These are phyloP conservation scores for Phytopythium oedochilum DNA, from an alignment of 352 stramenopile genomes.

Conservation along the genomic window DNA sequence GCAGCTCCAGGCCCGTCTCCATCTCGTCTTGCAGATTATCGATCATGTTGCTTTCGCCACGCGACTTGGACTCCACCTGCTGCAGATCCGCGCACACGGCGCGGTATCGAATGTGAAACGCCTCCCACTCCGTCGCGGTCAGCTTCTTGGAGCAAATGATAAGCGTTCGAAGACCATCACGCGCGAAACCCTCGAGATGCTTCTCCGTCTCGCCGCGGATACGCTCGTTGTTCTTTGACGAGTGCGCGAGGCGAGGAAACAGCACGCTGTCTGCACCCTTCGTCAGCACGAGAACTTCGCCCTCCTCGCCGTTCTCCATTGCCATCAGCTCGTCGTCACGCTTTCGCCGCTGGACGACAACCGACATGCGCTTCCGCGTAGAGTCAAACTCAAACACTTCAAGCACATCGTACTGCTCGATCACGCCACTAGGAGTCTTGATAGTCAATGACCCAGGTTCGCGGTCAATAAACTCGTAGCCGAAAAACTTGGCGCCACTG, in stretches of 20 bases:
- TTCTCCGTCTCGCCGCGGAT: slow-evolving; percentile 44
- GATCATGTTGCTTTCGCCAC: slow-evolving; percentile 57
- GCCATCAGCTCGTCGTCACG: slow-evolving; percentile 64
- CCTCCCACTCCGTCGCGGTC: slow-evolving; percentile 44
- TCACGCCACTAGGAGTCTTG: slow-evolving; percentile 44
- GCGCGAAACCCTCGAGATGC: slow-evolving; percentile 80
- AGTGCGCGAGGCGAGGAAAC: slow-evolving; percentile 59
- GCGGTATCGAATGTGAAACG: slow-evolving; percentile 69
- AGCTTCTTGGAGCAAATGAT: slow-evolving; percentile 77
- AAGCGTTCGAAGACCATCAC: slow-evolving; percentile 85
- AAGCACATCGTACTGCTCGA: slow-evolving; percentile 88
- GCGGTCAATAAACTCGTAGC: slow-evolving; percentile 74
- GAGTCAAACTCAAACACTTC: slow-evolving; percentile 94
- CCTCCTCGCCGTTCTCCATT: slow-evolving; percentile 64
- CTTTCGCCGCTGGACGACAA: slow-evolving; percentile 72
- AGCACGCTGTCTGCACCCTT: slow-evolving; percentile 86
- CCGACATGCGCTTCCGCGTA: slow-evolving; percentile 82
- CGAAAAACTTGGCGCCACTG: slow-evolving; percentile 82
- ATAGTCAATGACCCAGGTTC: slow-evolving; percentile 64
- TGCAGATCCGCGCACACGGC: slow-evolving; percentile 48
- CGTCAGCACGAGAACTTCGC: slow-evolving; percentile 68
- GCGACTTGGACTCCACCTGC: slow-evolving; percentile 67
- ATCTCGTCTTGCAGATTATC: slow-evolving; percentile 70
- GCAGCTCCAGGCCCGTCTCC: slow-evolving; percentile 68
- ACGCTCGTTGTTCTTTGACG: slow-evolving; percentile 32